Percentiles rank a stretch among this genome's conserved stretches.
Conservation (phyloP, 1,139 yeast species). For the Petasospora fabianii region DNA sequence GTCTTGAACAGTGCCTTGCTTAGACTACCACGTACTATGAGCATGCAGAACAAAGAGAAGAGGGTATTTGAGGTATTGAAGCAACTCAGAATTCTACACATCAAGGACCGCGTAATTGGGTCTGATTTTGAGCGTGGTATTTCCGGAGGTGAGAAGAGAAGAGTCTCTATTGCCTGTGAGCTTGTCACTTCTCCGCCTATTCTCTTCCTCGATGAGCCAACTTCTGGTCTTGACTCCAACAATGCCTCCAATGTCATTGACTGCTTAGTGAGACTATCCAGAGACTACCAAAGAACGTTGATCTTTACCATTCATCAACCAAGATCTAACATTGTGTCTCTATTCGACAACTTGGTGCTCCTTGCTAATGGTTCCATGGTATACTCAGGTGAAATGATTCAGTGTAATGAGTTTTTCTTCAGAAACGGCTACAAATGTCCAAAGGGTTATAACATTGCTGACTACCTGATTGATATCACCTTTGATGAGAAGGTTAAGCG, state of each 20-base stretch:
- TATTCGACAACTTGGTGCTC: constrained; percentile 77
- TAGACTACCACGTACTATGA: constrained; percentile 79
- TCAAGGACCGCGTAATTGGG: constrained; percentile 85
- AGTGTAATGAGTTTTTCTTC: constrained; percentile 69
- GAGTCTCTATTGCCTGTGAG: constrained; percentile 90
- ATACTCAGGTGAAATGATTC: constrained; percentile 78
- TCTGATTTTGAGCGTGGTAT: constrained; percentile 88
- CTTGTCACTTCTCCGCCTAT: constrained; percentile 82
- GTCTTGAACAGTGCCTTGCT: constrained; percentile 87
- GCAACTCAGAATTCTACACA: constrained; percentile 77
- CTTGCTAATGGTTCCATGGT: constrained; percentile 83
- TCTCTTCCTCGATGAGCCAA: constrained; percentile 82
- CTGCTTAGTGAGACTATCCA: constrained; percentile 73
- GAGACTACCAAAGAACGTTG: constrained; percentile 79
- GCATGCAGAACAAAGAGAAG: constrained; percentile 63
- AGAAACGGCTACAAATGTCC: constrained; percentile 83
- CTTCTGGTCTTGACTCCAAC: constrained; percentile 91
- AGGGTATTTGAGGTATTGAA: constrained; percentile 81
- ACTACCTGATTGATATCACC: constrained; percentile 85
- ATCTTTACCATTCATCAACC: constrained; percentile 96
- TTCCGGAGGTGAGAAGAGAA: constrained; percentile 89
- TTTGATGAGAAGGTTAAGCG: constrained; percentile 37
- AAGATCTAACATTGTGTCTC: constrained; percentile 89
- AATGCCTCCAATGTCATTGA: constrained; percentile 92
- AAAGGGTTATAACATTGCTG: constrained; percentile 87